phyloP scores from a whole-genome alignment of 2,329 filamentous ascomycete genomes.

The Fusarium sp. region DNA sequence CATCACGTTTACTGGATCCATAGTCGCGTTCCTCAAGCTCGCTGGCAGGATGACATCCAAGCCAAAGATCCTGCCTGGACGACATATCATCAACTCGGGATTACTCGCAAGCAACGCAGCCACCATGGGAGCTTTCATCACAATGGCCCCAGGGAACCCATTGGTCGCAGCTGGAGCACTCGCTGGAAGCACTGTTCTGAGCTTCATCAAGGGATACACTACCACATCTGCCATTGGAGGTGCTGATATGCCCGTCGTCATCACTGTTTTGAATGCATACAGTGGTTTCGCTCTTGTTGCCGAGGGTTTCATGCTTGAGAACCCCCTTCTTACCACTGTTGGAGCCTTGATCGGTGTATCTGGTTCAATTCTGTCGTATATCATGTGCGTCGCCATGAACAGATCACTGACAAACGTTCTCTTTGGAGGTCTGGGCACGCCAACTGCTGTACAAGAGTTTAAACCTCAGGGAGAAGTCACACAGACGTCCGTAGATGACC shows the following conservation, averaged over 20 bases:
- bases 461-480: conserved; percentile 84
- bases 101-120: conserved; percentile 79
- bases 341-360: conserved; percentile 88
- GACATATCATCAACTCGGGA: conserved; percentile 77
- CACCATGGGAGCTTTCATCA: conserved; percentile 84
- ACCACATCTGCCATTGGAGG: conserved; percentile 89
- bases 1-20: conserved; percentile 89
- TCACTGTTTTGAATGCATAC: conserved; percentile 89
- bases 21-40: conserved; percentile 89
- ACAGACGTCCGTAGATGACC: conserved; percentile 81
- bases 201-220: conserved; percentile 86
- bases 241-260: conserved; percentile 94
- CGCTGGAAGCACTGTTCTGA: conserved; percentile 77
- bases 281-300: conserved; percentile 90
- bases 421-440: conserved; percentile 80
- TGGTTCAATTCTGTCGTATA: conserved; percentile 87
- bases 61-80: conserved; percentile 75
- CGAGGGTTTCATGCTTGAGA: conserved; percentile 91
- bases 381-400: conserved; percentile 92
- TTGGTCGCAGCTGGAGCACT: conserved; percentile 81
- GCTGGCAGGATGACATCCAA: conserved; percentile 82
- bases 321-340: conserved; percentile 83
- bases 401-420: conserved; percentile 87
- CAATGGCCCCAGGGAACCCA: conserved; percentile 81
- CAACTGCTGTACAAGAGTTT: conserved; percentile 65